These are phyloP conservation scores for Pichia sp. DNA, from an alignment of 1,139 yeast species.

Conservation along the genomic window DNA sequence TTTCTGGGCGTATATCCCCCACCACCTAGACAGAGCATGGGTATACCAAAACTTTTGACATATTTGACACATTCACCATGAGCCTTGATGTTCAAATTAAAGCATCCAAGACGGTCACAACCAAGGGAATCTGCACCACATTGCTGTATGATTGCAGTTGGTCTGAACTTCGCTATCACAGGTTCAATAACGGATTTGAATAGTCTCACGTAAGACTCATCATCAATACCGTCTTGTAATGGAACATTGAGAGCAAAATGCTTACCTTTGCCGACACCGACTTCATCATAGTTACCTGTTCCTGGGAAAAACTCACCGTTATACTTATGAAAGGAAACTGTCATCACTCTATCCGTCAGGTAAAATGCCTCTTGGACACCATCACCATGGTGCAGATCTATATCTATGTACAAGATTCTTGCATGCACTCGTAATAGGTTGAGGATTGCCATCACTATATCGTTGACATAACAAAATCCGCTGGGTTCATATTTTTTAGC, in stretches of 20 bases:
- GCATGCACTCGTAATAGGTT: constrained; percentile 89
- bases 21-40: constrained; percentile 91
- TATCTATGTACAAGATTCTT: constrained; percentile 90
- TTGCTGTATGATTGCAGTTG: constrained; percentile 89
- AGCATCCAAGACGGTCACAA: constrained; percentile 89
- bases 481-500: constrained; percentile 95
- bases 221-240: constrained; percentile 90
- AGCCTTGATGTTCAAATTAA: constrained; percentile 85
- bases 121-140: constrained; percentile 97
- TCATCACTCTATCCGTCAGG: constrained; percentile 95
- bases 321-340: constrained; percentile 93
- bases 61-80: constrained; percentile 94
- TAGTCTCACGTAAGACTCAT: constrained; percentile 59
- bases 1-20: constrained; percentile 98
- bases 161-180: constrained; percentile 67
- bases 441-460: constrained; percentile 85
- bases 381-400: constrained; percentile 97
- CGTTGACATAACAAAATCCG: constrained; percentile 91
- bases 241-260: constrained; percentile 90
- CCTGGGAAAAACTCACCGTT: constrained; percentile 93
- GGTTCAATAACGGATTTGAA: constrained; percentile 82
- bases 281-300: constrained; percentile 83
- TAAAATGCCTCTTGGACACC: constrained; percentile 98
- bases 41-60: constrained; percentile 81
- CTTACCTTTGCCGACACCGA: constrained; percentile 82